Base-by-base conservation (phyloP, 495 filamentous ascomycete genomes). In the Neurospora sp. region DNA sequence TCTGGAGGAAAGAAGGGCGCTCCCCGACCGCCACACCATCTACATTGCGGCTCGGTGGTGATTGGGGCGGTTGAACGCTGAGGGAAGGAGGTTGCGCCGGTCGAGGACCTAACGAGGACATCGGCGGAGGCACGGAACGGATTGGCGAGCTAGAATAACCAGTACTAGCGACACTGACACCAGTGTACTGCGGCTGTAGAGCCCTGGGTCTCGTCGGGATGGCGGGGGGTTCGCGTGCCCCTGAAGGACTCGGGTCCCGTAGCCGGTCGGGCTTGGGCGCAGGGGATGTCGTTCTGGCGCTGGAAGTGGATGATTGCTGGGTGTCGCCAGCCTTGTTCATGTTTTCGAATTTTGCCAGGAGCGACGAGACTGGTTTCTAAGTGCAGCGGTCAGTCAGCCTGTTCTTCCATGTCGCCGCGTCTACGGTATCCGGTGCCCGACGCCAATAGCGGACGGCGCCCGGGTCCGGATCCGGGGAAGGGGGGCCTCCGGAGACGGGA, bases 331-430 rank as follows among this genome's bases (percentile, higher is more conserved):
- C 78, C 75, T 88, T 88, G 44, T 90, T 87, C 80, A 97, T 90
- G 72, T 91, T 91, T 85, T 99, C 96, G 78, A 99, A 99, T 79
- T 95, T 91, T 53, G 94, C 96, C 68, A 93, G 88, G 40, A 98
- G 85, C 65, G 95, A 97, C 53, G 96, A 99, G 37, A 99, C 96
- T 0, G 96, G 93, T 84, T 87, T 87, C 87, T 88, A 72, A 72
- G 41, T 35, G 42, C 31, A 77, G 39, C 39, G 41, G 75, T 83
- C 70, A 85, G 79, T 27, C 53, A 65, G 14, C 27, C 7, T 65
- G 27, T 37, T 14, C 53, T 65, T 65, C 27, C 53, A 65, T 35
- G 27, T 37, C 14, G 27, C 53, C 27, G 53, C 44, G 76, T 69
- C 35, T 45, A 35, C 53, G 53, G 31, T 35, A 37, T 35, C 53